phyloP scores from a whole-genome alignment of 2,329 filamentous ascomycete genomes.

The Trichoderma sp. region DNA sequence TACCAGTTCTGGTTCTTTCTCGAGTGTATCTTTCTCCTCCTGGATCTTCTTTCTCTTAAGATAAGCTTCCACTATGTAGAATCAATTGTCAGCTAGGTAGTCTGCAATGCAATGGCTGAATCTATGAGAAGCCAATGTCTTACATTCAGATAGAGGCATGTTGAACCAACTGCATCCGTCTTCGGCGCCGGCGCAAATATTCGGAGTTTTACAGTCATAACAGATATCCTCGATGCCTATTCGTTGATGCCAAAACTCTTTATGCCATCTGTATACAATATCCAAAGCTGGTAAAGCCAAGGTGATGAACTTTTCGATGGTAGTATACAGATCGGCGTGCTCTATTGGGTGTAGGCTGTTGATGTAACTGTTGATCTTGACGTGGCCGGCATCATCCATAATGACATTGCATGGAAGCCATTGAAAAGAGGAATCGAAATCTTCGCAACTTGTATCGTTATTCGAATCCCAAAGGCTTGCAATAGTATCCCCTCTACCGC shows the following conservation, averaged over 20 bases:
- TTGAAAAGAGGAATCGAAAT: background rate
- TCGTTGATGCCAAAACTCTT: background rate
- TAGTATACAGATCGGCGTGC: background rate
- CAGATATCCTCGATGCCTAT: fast-evolving
- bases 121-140: too few relatives aligned
- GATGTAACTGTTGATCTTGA: background rate
- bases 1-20: too few relatives aligned
- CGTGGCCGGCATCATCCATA: background rate
- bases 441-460: fast-evolving
- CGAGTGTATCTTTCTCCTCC: too few relatives aligned
- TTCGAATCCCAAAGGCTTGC: background rate
- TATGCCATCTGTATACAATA: background rate
- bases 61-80: too few relatives aligned
- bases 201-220: background rate
- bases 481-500: background rate
- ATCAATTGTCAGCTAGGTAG: too few relatives aligned
- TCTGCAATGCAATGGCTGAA: too few relatives aligned
- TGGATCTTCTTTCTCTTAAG: too few relatives aligned
- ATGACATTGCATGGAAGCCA: background rate
- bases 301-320: background rate
- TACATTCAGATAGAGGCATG: too few relatives aligned
- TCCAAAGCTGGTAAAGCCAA: background rate
- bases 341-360: background rate
- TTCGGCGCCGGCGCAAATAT: background rate
- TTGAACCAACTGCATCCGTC: background rate